A percentile compares a stretch with the other conserved stretches of the same genome.
Evolutionary conservation across 345 rosid genomes (phyloP).

Genomic region (Trapa bicornis): DNA sequence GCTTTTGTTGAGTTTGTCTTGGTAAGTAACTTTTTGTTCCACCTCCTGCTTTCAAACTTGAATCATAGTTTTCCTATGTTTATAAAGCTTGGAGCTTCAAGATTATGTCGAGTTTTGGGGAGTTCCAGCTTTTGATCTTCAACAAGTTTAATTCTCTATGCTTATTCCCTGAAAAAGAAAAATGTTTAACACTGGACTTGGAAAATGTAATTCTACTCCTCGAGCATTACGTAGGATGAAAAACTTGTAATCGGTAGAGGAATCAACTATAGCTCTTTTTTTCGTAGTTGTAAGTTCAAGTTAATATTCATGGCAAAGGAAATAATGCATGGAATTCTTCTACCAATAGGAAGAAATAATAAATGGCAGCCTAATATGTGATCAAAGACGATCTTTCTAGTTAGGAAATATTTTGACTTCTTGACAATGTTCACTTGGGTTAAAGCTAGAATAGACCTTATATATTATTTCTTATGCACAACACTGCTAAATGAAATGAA

Average conservation of each 20-base stretch:
- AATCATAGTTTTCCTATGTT: background rate
- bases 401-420: background rate
- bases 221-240: too few species aligned
- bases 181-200: background rate
- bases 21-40: slow-evolving; percentile 9
- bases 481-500: background rate
- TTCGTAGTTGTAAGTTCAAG: background rate
- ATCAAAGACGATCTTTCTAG: background rate
- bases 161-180: too few species aligned
- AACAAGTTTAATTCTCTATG: background rate
- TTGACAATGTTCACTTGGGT: background rate
- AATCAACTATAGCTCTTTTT: background rate
- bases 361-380: background rate
- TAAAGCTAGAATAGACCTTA: background rate
- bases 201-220: too few species aligned
- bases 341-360: background rate
- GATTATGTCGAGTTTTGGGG: background rate
- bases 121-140: background rate
- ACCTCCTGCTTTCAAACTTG: background rate
- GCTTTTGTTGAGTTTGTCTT: slow-evolving; percentile 33
- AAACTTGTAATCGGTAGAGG: background rate
- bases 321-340: background rate
- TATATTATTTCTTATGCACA: background rate
- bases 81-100: background rate
- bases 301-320: background rate